These are phyloP conservation scores for Raffaelea arxii DNA, from an alignment of 2,329 filamentous ascomycete species.

Conservation along the genomic window DNA sequence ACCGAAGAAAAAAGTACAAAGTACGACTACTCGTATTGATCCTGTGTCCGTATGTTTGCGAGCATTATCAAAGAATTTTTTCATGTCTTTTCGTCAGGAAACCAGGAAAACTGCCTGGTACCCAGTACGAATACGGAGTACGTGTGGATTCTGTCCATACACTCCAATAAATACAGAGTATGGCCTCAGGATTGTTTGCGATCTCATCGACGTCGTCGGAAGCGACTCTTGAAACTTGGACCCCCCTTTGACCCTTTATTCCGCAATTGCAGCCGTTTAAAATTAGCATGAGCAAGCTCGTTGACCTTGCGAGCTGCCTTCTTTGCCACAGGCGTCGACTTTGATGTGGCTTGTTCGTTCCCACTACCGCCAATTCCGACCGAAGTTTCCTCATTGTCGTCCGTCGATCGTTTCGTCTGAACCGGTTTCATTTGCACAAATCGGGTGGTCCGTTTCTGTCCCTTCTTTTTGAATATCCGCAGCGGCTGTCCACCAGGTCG, in stretches of 20 bases:
- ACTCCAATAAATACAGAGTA: no score
- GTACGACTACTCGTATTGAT: no score
- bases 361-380: constrained; percentile 27
- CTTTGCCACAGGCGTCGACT: no score
- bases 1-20: no score
- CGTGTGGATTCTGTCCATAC: no score
- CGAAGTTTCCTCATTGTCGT: constrained; percentile 17
- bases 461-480: constrained; percentile 70
- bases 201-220: constrained; percentile 40
- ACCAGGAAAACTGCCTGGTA: no score
- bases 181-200: neutral
- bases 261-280: constrained; percentile 53
- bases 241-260: constrained; percentile 55
- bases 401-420: constrained; percentile 35
- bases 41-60: no score
- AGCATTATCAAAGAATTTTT: no score
- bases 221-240: constrained; percentile 45
- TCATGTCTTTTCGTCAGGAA: no score
- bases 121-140: no score
- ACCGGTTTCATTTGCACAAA: constrained; percentile 54
- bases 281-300: constrained; percentile 56
- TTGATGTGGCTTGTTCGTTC: constrained; percentile 25
- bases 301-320: constrained; percentile 51
- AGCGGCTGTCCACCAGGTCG: constrained; percentile 46
- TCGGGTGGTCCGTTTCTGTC: constrained; percentile 68